phyloP scores from a whole-genome alignment of 345 rosid species.

The Jatropha curcas region DNA sequence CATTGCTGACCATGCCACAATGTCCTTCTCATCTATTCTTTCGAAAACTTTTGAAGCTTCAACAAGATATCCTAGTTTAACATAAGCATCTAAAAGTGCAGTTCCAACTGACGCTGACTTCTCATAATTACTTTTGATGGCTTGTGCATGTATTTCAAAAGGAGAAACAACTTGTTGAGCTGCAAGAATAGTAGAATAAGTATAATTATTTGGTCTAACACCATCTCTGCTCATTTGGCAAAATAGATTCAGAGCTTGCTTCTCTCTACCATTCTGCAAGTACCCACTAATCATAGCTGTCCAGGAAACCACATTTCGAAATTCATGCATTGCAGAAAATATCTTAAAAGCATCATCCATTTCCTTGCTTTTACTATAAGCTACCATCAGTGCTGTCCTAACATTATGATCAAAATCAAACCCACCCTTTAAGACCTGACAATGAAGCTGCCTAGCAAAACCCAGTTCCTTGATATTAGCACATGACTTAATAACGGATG shows the following conservation, averaged over 20 bases:
- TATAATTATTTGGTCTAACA: conserved; percentile 69
- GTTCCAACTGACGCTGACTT: conserved; percentile 67
- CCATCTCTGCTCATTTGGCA: conserved; percentile 59
- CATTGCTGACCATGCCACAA: conserved; percentile 95
- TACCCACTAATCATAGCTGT: conserved; percentile 79
- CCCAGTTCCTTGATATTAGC: conserved; percentile 53
- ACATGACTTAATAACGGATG: conserved; percentile 61
- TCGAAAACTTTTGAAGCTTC: conserved; percentile 63
- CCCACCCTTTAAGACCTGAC: conserved; percentile 56
- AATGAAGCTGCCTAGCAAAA: conserved; percentile 70
- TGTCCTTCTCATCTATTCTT: conserved; percentile 61
- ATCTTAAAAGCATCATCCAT: conserved; percentile 58
- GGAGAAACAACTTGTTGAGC: conserved; percentile 61
- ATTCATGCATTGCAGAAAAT: conserved; percentile 42
- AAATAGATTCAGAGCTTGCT: conserved; percentile 56
- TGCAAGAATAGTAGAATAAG: conserved; percentile 72
- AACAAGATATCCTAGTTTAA: conserved; percentile 51
- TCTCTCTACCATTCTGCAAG: conserved; percentile 58
- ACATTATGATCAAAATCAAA: conserved; percentile 53
- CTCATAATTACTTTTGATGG: conserved; percentile 62
- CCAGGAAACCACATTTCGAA: conserved; percentile 66
- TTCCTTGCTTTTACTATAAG: conserved; percentile 57
- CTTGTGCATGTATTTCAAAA: conserved; percentile 65
- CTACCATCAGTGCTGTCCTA: conserved; percentile 59
- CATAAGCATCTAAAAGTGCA: conserved; percentile 79